phyloP scores from a whole-genome alignment of 441 rosid species.

The Macaranga tanarius region DNA sequence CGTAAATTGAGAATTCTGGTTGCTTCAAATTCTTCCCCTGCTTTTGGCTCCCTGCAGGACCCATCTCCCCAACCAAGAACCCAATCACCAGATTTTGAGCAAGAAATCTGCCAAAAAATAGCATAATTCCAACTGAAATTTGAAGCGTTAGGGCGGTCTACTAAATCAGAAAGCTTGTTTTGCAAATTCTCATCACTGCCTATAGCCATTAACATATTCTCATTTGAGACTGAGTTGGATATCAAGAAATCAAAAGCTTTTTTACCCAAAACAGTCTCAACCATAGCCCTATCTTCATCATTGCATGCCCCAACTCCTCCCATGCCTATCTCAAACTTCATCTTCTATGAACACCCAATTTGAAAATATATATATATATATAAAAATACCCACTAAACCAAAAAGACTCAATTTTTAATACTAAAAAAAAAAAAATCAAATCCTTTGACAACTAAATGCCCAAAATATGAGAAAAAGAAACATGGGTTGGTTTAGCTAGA shows the following conservation, averaged over 20 bases:
- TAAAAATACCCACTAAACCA: no score
- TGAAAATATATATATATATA: no score
- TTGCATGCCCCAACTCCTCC: slow-evolving; percentile 59
- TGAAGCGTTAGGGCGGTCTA: slow-evolving; percentile 64
- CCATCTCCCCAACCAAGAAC: slow-evolving; percentile 95
- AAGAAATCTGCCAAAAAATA: slow-evolving; percentile 85
- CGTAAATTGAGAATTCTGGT: slow-evolving; percentile 40
- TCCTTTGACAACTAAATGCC: slow-evolving; percentile 20
- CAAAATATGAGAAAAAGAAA: slow-evolving; percentile 8
- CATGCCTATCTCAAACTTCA: slow-evolving; percentile 54
- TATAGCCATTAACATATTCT: slow-evolving; percentile 53
- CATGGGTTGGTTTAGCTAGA: slow-evolving; percentile 12
- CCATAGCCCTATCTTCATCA: slow-evolving; percentile 67
- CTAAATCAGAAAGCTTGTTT: slow-evolving; percentile 84
- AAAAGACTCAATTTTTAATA: neutral
- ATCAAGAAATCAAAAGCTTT: slow-evolving; percentile 71
- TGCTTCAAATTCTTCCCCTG: slow-evolving; percentile 63
- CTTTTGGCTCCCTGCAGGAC: slow-evolving; percentile 79
- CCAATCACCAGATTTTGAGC: slow-evolving; percentile 77
- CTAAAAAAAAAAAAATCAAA: slow-evolving; percentile 34
- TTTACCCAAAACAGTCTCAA: slow-evolving; percentile 69
- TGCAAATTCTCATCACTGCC: slow-evolving; percentile 71
- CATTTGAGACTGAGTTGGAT: slow-evolving; percentile 65
- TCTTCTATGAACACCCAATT: slow-evolving; percentile 34
- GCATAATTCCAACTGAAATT: slow-evolving; percentile 96